Evolutionary conservation across 257 asterid species (phyloP).

Genomic region (Penstemon davidsonii): DNA sequence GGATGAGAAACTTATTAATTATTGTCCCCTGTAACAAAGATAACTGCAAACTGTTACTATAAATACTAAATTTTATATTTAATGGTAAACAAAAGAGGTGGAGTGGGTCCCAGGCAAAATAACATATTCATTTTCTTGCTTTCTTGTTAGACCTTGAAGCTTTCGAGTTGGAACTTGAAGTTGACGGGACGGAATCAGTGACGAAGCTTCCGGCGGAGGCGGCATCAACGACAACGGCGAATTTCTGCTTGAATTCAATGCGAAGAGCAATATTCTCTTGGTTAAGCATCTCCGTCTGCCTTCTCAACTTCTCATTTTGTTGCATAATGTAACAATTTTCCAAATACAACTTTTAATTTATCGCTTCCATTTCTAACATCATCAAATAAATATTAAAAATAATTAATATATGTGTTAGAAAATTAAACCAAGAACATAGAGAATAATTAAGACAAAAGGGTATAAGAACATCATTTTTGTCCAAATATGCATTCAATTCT

Average conservation of each 20-base stretch:
- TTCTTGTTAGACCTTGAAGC: slow-evolving; percentile 49
- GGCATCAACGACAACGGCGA: slow-evolving; percentile 38
- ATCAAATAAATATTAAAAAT: no score
- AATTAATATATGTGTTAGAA: no score
- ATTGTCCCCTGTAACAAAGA: slow-evolving; percentile 26
- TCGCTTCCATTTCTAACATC: slow-evolving; percentile 53
- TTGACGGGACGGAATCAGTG: slow-evolving; percentile 37
- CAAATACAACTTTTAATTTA: slow-evolving; percentile 68
- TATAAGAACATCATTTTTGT: slow-evolving; percentile 18
- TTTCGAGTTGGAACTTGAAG: slow-evolving; percentile 38
- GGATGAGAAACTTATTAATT: slow-evolving; percentile 12
- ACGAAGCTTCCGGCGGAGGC: slow-evolving; percentile 34
- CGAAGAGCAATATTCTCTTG: slow-evolving; percentile 65
- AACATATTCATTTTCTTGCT: slow-evolving; percentile 39
- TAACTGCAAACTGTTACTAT: slow-evolving; percentile 13
- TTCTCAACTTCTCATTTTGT: slow-evolving; percentile 80
- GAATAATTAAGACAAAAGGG: background rate
- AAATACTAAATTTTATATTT: slow-evolving; percentile 3
- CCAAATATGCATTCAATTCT: slow-evolving; percentile 53
- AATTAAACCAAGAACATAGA: no score
- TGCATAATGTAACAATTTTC: slow-evolving; percentile 77
- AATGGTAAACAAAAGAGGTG: slow-evolving; percentile 22
- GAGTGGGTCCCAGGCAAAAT: slow-evolving; percentile 9
- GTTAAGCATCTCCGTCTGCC: slow-evolving; percentile 69
- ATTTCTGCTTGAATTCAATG: slow-evolving; percentile 59